Base-by-base conservation (phyloP, 371 early-diverging fungal genomes). In the Mucor lusitanicus region DNA sequence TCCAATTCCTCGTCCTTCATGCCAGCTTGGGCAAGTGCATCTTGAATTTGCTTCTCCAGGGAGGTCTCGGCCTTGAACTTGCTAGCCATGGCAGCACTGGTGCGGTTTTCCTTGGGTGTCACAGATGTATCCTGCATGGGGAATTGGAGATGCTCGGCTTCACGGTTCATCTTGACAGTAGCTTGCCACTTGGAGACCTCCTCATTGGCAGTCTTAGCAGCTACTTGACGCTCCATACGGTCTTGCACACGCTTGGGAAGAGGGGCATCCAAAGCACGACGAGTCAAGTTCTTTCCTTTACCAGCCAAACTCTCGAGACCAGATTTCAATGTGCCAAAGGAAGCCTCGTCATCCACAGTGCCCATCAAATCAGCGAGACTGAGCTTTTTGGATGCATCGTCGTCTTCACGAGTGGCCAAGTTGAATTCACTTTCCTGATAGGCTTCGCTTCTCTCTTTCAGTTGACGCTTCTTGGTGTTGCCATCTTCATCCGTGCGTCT, bases 101-200 rank as follows among this genome's bases (percentile, higher is more conserved):
- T 67, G 3, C 68, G 68, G 7, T 74, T 69, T 12, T 77, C 68
- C 11, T 67, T 68, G 6, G 79, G 57, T 5, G 80, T 71, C 9
- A 70, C 68, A 39, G 55, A 25, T 12, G 42, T 50, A 6, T 72
- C 68, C 33, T 61, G 65, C 76, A 90, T 68, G 4, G 92, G 90
- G 74, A 97, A 96, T 44, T 82, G 74, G 40, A 98, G 71, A 76
- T 92, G 92, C 28, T 95, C 97, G 4, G 95, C 94, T 68, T 88
- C 85, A 42, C 97, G 88, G 78, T 95, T 95, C 75, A 89, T 80
- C 57, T 91, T 85, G 19, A 98, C 91, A 5, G 92, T 80, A 13
- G 89, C 82, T 62, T 89, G 82, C 98, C 98, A 98, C 71, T 94
- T 91, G 17, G 86, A 73, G 13, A 98, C 79, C 23, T 91, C 90